Conservation (phyloP, 169 alveolate species). For the Plasmodium coatneyi region DNA sequence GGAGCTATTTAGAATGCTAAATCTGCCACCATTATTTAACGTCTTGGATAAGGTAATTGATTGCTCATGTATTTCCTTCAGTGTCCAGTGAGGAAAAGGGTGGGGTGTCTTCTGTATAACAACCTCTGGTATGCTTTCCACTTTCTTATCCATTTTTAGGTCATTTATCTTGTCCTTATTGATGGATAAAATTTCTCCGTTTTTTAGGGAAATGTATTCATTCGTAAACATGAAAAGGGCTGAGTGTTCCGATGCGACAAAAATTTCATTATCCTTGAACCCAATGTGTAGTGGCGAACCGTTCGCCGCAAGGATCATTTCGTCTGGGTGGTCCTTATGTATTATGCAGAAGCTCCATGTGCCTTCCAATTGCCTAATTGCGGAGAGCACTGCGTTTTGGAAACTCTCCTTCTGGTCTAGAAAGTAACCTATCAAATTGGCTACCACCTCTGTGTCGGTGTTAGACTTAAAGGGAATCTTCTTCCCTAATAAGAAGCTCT, state of each 20-base stretch:
- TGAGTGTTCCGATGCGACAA: conserved; percentile 94
- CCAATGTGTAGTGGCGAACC: conserved; percentile 96
- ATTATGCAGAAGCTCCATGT: conserved; percentile 96
- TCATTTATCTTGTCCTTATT: conserved; percentile 85
- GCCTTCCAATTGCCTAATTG: conserved; percentile 93
- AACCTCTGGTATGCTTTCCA: conserved; percentile 74
- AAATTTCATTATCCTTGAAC: conserved; percentile 85
- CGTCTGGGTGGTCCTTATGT: conserved; percentile 90
- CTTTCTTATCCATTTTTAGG: conserved; percentile 75
- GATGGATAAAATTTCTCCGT: conserved; percentile 91
- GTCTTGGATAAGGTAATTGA: conserved; percentile 77
- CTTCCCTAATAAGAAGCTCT: conserved; percentile 77
- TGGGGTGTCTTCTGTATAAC: conserved; percentile 86
- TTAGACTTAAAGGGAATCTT: conserved; percentile 82
- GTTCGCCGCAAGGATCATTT: conserved; percentile 92
- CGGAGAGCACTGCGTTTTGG: conserved; percentile 89
- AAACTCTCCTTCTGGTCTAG: conserved; percentile 89
- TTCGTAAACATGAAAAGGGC: conserved; percentile 94
- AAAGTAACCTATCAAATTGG: conserved; percentile 92
- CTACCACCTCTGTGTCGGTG: conserved; percentile 98
- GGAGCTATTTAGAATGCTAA: conserved; percentile 22
- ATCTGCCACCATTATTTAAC: conserved; percentile 64
- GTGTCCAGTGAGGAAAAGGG: conserved; percentile 93
- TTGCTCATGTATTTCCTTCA: conserved; percentile 93
- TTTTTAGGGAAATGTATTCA: conserved; percentile 90